Base-by-base conservation (phyloP, 1,284 basidiomycete genomes). In the Puccinia horiana region DNA sequence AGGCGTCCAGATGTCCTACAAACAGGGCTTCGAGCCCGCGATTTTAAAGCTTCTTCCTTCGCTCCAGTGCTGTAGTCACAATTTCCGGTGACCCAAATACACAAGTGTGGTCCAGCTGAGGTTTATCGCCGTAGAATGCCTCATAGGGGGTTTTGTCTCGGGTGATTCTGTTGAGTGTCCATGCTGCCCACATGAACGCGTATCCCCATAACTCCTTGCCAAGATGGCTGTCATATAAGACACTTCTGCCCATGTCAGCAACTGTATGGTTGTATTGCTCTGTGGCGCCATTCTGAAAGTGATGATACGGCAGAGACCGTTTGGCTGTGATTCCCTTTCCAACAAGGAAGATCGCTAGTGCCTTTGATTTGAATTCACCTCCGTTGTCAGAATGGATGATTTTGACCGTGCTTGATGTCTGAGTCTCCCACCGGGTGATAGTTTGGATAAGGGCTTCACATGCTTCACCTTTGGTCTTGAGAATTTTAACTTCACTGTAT, bases 111-210 rank as follows among this genome's bases (percentile, higher is more conserved):
- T 78, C 76, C 4, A 78, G 35, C 2, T 49, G 35, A 4, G 61
- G 76, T 69, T 78, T 78, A 0, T 40, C 14, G 2, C 63, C 76
- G 20, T 49, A 78, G 23, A 78, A 35, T 18, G 29, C 14, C 32
- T 78, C 42, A 40, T 47, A 67, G 18, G 58, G 76, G 1, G 61
- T 78, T 2, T 16, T 14, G 5, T 65, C 42, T 14, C n/a, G 20
- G 1, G 61, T 78, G 23, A 35, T 29, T 4, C 8, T 52, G 32
- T 78, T 78, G 23, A 49, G 9, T 1, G 49, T 26, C 29, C 40
- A 58, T n/a, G 37, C 29, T 42, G 75, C 29, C 56, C 44, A 61
- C 2, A 52, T 23, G 47, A 29, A 69, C 12, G 29, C 76, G 23
- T 44, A 37, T 5, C 26, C 54, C 58, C 61, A 69, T 4, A 78